These are phyloP conservation scores for Sinapis alba DNA, from an alignment of 441 rosid species.

Conservation along the genomic window DNA sequence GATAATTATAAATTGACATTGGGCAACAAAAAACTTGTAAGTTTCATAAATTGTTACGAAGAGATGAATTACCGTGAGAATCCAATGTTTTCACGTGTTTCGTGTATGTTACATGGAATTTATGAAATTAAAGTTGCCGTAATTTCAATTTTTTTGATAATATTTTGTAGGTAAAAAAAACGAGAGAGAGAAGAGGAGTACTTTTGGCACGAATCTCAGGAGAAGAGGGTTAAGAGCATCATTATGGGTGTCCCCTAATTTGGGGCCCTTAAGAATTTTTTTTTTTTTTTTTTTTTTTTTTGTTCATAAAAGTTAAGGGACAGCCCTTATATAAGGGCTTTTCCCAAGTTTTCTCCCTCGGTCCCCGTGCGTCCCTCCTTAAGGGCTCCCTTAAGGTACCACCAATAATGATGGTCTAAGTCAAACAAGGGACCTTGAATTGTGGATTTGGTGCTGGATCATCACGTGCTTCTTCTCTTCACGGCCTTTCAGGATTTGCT, in stretches of 20 bases:
- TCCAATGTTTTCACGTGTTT: conserved; percentile 34
- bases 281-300: too few relatives aligned
- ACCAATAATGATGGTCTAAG: too few relatives aligned
- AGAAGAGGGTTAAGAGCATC: background rate
- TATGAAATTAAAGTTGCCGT: conserved; percentile 4
- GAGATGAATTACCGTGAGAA: conserved; percentile 32
- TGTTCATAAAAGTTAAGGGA: too few relatives aligned
- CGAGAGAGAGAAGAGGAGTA: background rate
- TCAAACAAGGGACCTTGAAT: conserved; percentile 43
- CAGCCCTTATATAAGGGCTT: too few relatives aligned
- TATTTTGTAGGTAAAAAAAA: background rate
- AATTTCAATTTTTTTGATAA: background rate
- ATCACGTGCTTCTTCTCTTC: conserved; percentile 40
- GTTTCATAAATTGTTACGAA: conserved; percentile 28
- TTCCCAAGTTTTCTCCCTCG: too few relatives aligned
- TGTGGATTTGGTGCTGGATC: conserved; percentile 40
- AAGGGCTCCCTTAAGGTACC: too few relatives aligned
- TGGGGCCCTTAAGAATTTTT: too few relatives aligned
- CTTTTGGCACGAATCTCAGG: conserved; percentile 28
- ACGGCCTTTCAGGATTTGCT: conserved; percentile 37
- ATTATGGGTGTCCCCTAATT: too few relatives aligned
- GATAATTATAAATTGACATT: background rate
- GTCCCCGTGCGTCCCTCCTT: too few relatives aligned
- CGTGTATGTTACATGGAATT: conserved; percentile 26
- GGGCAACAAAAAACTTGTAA: conserved; percentile 15